phyloP scores from a whole-genome alignment of 257 asterid genomes.

The Leonotis leonurus region DNA sequence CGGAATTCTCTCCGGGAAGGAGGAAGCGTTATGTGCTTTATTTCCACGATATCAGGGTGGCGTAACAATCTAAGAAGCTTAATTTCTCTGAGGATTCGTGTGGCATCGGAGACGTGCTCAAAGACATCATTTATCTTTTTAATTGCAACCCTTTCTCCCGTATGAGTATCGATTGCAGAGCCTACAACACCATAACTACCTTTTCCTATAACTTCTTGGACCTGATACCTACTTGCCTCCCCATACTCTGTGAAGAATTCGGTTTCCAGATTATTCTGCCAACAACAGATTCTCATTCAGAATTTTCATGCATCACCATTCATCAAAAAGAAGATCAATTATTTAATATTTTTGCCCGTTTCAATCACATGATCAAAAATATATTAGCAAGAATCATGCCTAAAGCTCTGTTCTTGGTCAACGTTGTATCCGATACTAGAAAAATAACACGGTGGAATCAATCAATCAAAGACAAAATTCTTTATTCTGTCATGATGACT shows the following conservation, averaged over 20 bases:
- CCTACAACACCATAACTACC: conserved; percentile 98
- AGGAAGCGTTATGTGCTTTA: conserved; percentile 94
- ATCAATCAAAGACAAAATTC: neutral
- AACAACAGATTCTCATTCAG: conserved; percentile 18
- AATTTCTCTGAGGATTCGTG: conserved; percentile 87
- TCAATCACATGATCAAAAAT: neutral
- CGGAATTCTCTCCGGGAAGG: conserved; percentile 92
- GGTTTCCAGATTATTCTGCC: conserved; percentile 56
- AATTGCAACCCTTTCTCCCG: conserved; percentile 88
- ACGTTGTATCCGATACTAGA: neutral
- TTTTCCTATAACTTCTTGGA: conserved; percentile 93
- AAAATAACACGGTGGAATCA: neutral
- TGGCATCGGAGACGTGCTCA: conserved; percentile 96
- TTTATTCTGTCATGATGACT: neutral
- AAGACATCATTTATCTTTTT: conserved; percentile 94
- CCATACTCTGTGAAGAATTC: conserved; percentile 97
- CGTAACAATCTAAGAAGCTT: conserved; percentile 87
- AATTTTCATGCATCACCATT: neutral
- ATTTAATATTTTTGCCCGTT: no score
- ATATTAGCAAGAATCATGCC: neutral
- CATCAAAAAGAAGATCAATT: no score
- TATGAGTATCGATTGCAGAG: conserved; percentile 76
- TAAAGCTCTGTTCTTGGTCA: neutral
- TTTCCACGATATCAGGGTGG: conserved; percentile 91
- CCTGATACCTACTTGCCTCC: conserved; percentile 85